Base-by-base conservation (phyloP, 2,329 filamentous ascomycete genomes). In the Blumeria hordei region DNA sequence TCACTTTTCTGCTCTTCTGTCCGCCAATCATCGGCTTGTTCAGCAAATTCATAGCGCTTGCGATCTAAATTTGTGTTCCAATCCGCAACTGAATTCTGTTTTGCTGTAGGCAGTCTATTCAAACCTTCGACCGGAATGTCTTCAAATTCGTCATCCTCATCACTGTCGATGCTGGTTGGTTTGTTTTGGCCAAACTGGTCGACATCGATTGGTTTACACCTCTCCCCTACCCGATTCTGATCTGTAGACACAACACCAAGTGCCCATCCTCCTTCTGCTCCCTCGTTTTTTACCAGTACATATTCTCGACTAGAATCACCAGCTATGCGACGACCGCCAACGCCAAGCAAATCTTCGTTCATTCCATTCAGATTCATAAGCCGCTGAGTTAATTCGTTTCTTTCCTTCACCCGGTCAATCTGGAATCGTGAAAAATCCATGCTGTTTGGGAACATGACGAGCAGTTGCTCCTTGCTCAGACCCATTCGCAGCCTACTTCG, bases 381-480 rank as follows among this genome's bases (percentile, higher is more conserved):
- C 41, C 90, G 76, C 65, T 98, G 92, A 0, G 93, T 98, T 34
- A 98, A 74, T 59, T 94, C 85, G 63, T 98, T 98, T 53, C 93
- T 76, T 69, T 98, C 90, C 60, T 76, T 79, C 10, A 96, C 93
- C 56, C 92, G 75, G 65, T 96, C 92, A 56, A 98, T 94, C 67
- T 98, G 92, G 64, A 98, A 98, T 58, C 76, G 83, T 0, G 88
- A 95, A 64, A 98, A 98, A 0, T 83, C 92, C 88, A 98, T 95
- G 32, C 92, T 80, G 66, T 98, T 84, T 0, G 92, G 90, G 65
- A 98, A 98, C 92, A 98, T 98, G 49, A 75, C 78, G 61, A 96
- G 88, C 12, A 98, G 70, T 68, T 98, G 92, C 60, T 98, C 90
- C 67, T 96, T 96, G 56, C 86, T 94, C 62, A 94, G 77, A 0